Base-by-base conservation (phyloP, 805 yeast species). In the Ogataea corticis region DNA sequence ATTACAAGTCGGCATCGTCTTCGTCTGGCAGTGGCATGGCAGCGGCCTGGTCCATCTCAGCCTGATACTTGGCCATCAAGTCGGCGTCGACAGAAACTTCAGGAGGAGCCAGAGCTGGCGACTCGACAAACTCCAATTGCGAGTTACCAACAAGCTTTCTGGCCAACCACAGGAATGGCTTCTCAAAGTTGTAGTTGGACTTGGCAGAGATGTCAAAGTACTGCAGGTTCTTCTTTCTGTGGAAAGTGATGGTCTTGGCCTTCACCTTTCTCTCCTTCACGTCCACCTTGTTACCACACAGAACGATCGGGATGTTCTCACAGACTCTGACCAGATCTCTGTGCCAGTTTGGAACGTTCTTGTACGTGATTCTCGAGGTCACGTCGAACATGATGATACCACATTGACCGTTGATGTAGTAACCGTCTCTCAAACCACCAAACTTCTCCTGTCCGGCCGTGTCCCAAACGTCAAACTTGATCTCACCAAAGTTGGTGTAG, bases 271-370 rank as follows among this genome's bases (percentile, higher is more conserved):
- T 87, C 80, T 94, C 99, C 82, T 94, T 94, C 61, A 94, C 99
- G 72, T 94, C 99, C 63, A 94, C 99, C 79, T 94, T 94, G 87
- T 94, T 94, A 77, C 99, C 99, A 79, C 97, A 89, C 59, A 94
- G 80, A 51, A 94, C 99, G 65, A 94, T 94, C 65, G 99, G 99
- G 63, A 94, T 94, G 83, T 92, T 94, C 79, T 94, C 99, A 79
- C 99, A 94, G 56, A 94, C 99, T 78, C 99, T 89, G 56, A 94
- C 97, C 69, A 94, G 82, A 75, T 94, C 99, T 79, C 99, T 87
- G 85, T 95, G 97, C 99, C 99, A 94, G 87, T 94, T 95, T 72
- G 99, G 99, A 70, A 94, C 99, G 75, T 94, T 94, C 81, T 94
- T 94, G 80, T 94, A 94, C 61, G 99, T 94, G 77, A 94, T 92